Evolutionary conservation across 2,329 filamentous ascomycete species (phyloP).

Genomic region (Ophiocordyceps camponoti-leonardi): DNA sequence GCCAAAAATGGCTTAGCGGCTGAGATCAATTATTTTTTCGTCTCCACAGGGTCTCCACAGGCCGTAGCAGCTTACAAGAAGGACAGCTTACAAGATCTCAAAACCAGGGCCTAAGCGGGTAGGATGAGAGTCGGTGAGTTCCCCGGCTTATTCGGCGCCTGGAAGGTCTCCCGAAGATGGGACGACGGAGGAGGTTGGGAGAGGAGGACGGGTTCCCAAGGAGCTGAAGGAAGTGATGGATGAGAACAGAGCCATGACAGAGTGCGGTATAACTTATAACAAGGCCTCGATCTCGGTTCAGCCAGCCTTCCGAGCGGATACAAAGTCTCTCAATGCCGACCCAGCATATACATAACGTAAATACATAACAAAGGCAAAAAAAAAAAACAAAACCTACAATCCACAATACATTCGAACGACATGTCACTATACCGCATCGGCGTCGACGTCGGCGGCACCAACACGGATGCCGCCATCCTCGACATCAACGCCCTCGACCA

Average conservation of each 20-base stretch:
- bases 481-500: constrained; percentile 18
- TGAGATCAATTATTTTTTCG: no score
- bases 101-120: no score
- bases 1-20: no score
- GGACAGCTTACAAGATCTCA: no score
- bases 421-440: constrained; percentile 26
- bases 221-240: not conserved
- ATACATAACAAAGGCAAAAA: not conserved
- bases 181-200: not conserved
- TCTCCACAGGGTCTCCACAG: no score
- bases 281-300: not conserved
- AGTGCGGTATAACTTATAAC: not conserved
- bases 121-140: not conserved
- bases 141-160: not conserved
- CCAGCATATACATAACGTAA: not conserved
- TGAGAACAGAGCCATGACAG: not conserved
- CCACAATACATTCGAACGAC: not conserved
- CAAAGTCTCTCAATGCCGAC: no score
- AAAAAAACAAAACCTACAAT: no score
- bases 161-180: not conserved
- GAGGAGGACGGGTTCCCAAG: not conserved
- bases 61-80: no score
- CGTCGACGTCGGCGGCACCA: constrained; percentile 22
- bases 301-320: no score
- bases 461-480: constrained; percentile 26